Base-by-base conservation (phyloP, 257 asterid species). In the Nicotiana noctiflora region DNA sequence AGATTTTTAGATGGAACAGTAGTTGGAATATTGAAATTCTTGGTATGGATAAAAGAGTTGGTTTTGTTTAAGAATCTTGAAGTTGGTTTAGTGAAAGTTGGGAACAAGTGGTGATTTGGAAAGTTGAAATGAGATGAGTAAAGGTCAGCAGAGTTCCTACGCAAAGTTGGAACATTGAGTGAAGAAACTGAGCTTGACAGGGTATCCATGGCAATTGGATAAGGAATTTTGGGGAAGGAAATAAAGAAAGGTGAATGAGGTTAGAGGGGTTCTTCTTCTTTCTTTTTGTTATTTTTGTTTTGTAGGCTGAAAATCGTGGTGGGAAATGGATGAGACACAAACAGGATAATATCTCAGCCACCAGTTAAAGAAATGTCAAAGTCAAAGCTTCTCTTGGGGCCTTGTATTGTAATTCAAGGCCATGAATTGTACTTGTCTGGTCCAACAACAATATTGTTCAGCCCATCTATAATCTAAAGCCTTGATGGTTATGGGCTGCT, bases 201-300 rank as follows among this genome's bases (percentile, higher is more conserved):
- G 62, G 89, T 86, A 81, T 89, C 92, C 92, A 89, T 82, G 77
- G 63, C 82, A 23, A 40, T 72, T 72, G 17, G 59, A 37, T 23
- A 14, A 23, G 61, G 23, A 72, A 27, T 68, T 40, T 37, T 40
- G n/a, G 12, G 31, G 0, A 11, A 18, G 65, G 13, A 14, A 10
- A 49, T 29, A 15, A 52, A 51, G 29, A 21, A n/a, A 76, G 65
- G 66, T 23, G 60, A 49, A 49, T 21, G 4, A 31, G 31, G 14
- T 14, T 6, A 31, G 74, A 0, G 15, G 77, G 1, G 49, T 31
- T 31, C 6, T 7, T 27, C 29, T 27, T 27, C 29, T 27, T 27
- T 27, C 29, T 27, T 27, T 27, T 27, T 27, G n/a, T 27, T 27
- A 27, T 27, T 27, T 27, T 27, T 27, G 29, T 27, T 27, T 27